phyloP scores from a whole-genome alignment of 148 eudicot genomes.

The Silene uniflora region DNA sequence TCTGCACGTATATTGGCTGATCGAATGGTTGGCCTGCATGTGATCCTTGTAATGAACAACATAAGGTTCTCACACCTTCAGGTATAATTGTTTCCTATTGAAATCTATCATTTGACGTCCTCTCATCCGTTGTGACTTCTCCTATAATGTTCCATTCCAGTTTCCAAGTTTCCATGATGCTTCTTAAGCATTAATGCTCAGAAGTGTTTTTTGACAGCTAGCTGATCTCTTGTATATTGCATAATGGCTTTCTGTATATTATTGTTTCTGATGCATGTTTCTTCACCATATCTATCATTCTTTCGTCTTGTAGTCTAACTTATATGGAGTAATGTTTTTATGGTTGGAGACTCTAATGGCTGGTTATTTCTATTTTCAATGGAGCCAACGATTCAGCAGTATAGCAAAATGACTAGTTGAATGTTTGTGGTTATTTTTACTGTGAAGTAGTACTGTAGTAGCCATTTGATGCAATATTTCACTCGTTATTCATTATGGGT shows the following conservation, averaged over 20 bases:
- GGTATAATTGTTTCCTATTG: slow-evolving; percentile 43
- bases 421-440: background rate
- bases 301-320: no score
- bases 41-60: slow-evolving; percentile 72
- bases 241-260: background rate
- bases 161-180: background rate
- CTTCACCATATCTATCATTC: no score
- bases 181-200: background rate
- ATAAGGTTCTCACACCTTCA: slow-evolving; percentile 75
- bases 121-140: background rate
- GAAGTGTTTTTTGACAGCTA: no score
- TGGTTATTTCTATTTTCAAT: background rate
- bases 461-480: no score
- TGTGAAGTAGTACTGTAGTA: no score
- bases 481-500: no score
- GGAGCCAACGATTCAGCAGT: background rate
- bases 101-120: background rate
- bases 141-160: background rate
- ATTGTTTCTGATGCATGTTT: no score
- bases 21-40: slow-evolving; percentile 40
- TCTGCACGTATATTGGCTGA: slow-evolving; percentile 57
- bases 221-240: background rate
- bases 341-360: background rate
- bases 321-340: no score
- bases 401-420: background rate